phyloP scores from a whole-genome alignment of 1,284 basidiomycete genomes.

The Ganoderma lingzhi region DNA sequence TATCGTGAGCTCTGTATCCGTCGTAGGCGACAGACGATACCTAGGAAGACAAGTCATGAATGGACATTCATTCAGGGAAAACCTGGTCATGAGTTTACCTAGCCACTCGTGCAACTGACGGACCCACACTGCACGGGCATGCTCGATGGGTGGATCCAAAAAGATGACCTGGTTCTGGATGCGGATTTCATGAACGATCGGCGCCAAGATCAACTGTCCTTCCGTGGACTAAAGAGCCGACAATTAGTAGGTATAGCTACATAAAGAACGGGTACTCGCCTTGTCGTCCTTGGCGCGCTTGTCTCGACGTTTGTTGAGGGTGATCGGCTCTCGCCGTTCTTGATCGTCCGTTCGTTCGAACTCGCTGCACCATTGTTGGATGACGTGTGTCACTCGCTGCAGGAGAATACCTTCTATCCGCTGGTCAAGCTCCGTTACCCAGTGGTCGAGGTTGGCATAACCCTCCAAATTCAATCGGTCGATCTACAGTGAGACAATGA shows the following conservation, averaged over 20 bases:
- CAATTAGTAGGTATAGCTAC: neutral
- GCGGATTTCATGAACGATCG: constrained; percentile 93
- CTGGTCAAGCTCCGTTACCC: constrained; percentile 91
- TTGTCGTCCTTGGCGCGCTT: constrained; percentile 80
- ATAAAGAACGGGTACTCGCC: constrained; percentile 46
- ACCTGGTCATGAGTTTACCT: constrained; percentile 50
- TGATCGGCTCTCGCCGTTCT: constrained; percentile 59
- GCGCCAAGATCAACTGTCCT: constrained; percentile 76
- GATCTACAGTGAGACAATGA: constrained; percentile 59
- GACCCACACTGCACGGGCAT: constrained; percentile 92
- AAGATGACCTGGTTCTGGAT: constrained; percentile 99
- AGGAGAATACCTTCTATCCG: constrained; percentile 87
- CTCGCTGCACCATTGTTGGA: constrained; percentile 88
- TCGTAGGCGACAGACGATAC: constrained; percentile 88
- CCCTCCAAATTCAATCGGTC: constrained; percentile 96
- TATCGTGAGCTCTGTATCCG: constrained; percentile 95
- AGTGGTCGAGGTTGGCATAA: constrained; percentile 97
- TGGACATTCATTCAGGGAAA: neutral
- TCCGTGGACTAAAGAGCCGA: constrained; percentile 62
- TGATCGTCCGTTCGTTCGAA: constrained; percentile 82
- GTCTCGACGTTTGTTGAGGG: constrained; percentile 72
- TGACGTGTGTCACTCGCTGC: constrained; percentile 81
- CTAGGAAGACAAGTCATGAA: constrained; percentile 43
- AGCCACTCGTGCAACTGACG: constrained; percentile 92
- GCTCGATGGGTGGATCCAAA: constrained; percentile 96